Conservation (phyloP, 2,329 filamentous ascomycete species). For the Fusarium abutilonis region DNA sequence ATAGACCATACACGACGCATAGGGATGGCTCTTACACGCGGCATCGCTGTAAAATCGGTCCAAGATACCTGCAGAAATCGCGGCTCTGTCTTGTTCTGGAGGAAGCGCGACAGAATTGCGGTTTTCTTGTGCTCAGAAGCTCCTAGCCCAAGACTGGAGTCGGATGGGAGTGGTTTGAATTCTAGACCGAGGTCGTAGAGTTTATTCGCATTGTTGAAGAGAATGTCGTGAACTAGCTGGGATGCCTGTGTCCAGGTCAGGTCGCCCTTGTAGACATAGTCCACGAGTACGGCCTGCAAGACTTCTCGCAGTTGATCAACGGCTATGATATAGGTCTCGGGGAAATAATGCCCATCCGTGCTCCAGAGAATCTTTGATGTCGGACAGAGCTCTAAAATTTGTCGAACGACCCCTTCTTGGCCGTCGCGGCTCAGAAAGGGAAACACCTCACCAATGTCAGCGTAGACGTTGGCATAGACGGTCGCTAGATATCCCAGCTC, state of each 20-base stretch:
- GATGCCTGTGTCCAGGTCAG: constrained; percentile 70
- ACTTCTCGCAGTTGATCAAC: constrained; percentile 77
- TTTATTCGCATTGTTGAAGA: constrained; percentile 82
- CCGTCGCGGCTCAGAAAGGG: constrained; percentile 80
- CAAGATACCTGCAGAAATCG: constrained; percentile 80
- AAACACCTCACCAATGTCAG: constrained; percentile 86
- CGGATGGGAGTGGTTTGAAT: constrained; percentile 46
- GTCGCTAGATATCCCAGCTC: constrained; percentile 82
- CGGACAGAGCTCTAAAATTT: constrained; percentile 80
- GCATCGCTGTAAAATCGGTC: constrained; percentile 78
- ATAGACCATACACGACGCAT: constrained; percentile 64
- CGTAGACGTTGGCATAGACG: constrained; percentile 81
- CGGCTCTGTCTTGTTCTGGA: constrained; percentile 59
- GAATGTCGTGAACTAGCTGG: constrained; percentile 70
- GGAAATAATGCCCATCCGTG: constrained; percentile 81
- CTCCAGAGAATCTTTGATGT: constrained; percentile 82
- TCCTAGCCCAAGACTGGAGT: constrained; percentile 4
- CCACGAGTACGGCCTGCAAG: constrained; percentile 72
- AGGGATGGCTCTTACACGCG: constrained; percentile 74
- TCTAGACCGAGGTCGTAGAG: constrained; percentile 71
- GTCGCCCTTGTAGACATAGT: constrained; percentile 72
- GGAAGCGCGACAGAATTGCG: constrained; percentile 48
- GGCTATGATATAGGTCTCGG: constrained; percentile 80
- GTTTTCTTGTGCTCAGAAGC: constrained; percentile 14
- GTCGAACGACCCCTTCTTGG: constrained; percentile 74